Evolutionary conservation across 148 eudicot genomes (phyloP).

Genomic region (Camellia lanceoleosa): DNA sequence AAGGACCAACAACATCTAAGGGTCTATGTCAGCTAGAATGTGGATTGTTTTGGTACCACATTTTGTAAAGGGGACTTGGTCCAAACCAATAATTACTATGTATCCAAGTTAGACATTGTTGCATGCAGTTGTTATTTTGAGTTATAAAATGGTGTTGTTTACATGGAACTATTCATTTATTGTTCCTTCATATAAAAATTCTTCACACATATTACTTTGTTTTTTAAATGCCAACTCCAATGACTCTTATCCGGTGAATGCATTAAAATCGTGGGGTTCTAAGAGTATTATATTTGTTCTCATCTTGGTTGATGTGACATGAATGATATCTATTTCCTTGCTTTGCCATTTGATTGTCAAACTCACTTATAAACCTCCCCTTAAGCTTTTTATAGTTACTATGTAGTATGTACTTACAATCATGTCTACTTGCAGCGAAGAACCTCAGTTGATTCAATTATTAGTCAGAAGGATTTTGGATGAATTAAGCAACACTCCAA

Average conservation of each 20-base stretch:
- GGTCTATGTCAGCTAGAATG: no score
- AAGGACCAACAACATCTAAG: no score
- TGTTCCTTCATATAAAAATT: no score
- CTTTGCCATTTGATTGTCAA: background rate
- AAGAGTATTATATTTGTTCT: background rate
- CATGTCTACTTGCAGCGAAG: constrained; percentile 30
- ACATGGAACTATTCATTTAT: no score
- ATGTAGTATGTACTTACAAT: background rate
- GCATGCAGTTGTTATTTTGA: no score
- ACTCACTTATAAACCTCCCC: background rate
- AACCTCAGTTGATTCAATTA: constrained; percentile 26
- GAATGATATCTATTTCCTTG: background rate
- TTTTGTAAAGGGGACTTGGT: no score
- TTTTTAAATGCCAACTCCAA: no score
- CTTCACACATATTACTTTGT: background rate
- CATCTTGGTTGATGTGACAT: background rate
- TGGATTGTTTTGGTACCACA: no score
- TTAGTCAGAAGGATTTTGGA: constrained; percentile 39
- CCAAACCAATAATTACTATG: no score
- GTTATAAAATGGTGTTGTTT: no score
- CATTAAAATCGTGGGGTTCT: background rate
- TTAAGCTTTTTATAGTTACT: background rate
- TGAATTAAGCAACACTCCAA: constrained; percentile 48
- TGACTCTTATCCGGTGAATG: no score
- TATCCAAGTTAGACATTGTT: no score